Conservation (phyloP, 768 basidiomycete genomes). For the Auricularia cornea region DNA sequence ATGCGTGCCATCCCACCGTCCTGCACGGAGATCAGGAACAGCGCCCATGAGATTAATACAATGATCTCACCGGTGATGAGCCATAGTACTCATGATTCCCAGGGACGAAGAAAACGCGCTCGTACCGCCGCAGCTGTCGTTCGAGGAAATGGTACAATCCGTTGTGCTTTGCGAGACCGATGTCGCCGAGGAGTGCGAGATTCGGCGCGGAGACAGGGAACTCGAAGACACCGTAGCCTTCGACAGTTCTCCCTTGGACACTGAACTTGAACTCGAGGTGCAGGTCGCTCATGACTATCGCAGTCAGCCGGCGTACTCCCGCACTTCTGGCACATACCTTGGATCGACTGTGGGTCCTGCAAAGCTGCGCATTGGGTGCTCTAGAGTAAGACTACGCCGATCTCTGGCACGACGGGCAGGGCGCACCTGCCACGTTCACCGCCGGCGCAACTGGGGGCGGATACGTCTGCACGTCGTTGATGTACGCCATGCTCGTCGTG, state of each 20-base stretch:
- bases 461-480: neutral
- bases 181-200: constrained; percentile 31
- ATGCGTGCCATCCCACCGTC: neutral
- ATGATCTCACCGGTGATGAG: constrained; percentile 1
- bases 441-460: neutral
- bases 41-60: neutral
- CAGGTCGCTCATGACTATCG: constrained; percentile 21
- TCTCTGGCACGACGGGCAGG: neutral
- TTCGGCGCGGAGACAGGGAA: constrained; percentile 20
- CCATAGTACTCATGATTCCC: constrained; percentile 27
- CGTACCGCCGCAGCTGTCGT: constrained; percentile 22
- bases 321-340: neutral
- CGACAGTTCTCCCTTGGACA: neutral
- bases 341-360: neutral
- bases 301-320: neutral
- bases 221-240: constrained; percentile 16
- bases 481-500: neutral
- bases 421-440: neutral
- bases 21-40: no score
- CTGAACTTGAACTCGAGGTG: constrained; percentile 21
- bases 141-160: constrained; percentile 27
- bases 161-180: constrained; percentile 25
- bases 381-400: neutral
- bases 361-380: neutral
- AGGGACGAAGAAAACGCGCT: constrained; percentile 25